A percentile compares a stretch with the other conserved stretches of the same genome.
phyloP scores from a whole-genome alignment of 495 filamentous ascomycete species.

The Venustampulla echinocandica region DNA sequence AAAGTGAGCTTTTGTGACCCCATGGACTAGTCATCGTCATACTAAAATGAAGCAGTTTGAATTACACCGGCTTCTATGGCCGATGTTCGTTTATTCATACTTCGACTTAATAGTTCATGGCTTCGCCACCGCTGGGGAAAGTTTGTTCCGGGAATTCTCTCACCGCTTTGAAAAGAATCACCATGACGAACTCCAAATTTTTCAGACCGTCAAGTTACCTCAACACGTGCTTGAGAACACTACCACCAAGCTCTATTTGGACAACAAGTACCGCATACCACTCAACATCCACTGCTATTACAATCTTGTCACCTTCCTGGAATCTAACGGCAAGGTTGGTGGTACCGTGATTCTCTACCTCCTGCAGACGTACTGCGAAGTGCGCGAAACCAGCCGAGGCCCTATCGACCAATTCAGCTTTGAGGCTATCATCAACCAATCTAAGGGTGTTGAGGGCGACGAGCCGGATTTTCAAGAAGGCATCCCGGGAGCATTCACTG shows the following conservation, averaged over 20 bases:
- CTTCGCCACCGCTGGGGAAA: constrained; percentile 44
- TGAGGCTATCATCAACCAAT: constrained; percentile 65
- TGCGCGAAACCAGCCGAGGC: constrained; percentile 66
- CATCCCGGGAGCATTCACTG: constrained; percentile 84
- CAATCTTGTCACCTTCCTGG: constrained; percentile 78
- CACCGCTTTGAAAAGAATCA: constrained; percentile 65
- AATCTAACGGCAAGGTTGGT: constrained; percentile 70
- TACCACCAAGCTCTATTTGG: constrained; percentile 65
- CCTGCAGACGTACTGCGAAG: constrained; percentile 61
- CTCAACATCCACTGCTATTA: constrained; percentile 71
- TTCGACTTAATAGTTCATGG: constrained; percentile 62
- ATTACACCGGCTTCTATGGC: constrained; percentile 77
- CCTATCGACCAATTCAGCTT: constrained; percentile 72
- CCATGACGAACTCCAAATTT: constrained; percentile 60
- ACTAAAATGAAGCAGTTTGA: constrained; percentile 58
- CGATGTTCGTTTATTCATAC: constrained; percentile 88
- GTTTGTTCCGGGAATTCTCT: constrained; percentile 60
- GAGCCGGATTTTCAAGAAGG: constrained; percentile 77
- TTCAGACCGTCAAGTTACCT: constrained; percentile 61
- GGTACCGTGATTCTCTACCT: constrained; percentile 67
- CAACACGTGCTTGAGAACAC: constrained; percentile 67
- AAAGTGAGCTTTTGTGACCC: constrained; percentile 55
- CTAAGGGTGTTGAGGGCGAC: constrained; percentile 45
- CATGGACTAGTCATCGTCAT: not conserved
- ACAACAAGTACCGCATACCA: constrained; percentile 79